Conservation (phyloP, 805 yeast genomes). For the Kazachstania bromeliacearum region DNA sequence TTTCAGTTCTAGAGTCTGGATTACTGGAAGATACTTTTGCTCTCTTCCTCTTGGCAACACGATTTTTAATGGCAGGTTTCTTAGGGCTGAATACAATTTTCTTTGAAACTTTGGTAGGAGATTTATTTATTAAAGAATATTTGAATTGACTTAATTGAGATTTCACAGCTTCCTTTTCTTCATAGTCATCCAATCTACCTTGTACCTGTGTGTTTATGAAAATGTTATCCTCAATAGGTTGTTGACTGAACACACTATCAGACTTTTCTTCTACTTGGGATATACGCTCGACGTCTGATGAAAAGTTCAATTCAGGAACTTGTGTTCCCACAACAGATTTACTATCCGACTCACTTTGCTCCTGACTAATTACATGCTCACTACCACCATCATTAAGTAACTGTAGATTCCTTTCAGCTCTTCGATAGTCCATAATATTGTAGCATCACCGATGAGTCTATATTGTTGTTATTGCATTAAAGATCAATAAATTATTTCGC, state of each 20-base stretch:
- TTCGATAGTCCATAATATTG: constrained; percentile 17
- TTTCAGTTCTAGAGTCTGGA: constrained; percentile 9
- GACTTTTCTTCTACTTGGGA: background rate
- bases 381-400: constrained; percentile 9
- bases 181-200: constrained; percentile 22
- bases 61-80: background rate
- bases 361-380: background rate
- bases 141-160: constrained; percentile 16
- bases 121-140: constrained; percentile 2
- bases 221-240: constrained; percentile 3
- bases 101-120: background rate
- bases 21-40: background rate
- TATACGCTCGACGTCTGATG: constrained; percentile 1
- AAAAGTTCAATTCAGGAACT: constrained; percentile 2
- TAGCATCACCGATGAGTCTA: too few relatives aligned
- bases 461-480: too few relatives aligned
- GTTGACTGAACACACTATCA: background rate
- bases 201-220: constrained; percentile 28
- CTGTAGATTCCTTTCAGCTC: constrained; percentile 21
- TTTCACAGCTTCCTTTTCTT: constrained; percentile 13
- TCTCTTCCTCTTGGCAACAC: constrained; percentile 1
- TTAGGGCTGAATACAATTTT: background rate
- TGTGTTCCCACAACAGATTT: constrained; percentile 2
- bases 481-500: too few relatives aligned
- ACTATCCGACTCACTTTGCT: background rate